Base-by-base conservation (phyloP, 768 basidiomycete species). In the Kwoniella shandongensis region DNA sequence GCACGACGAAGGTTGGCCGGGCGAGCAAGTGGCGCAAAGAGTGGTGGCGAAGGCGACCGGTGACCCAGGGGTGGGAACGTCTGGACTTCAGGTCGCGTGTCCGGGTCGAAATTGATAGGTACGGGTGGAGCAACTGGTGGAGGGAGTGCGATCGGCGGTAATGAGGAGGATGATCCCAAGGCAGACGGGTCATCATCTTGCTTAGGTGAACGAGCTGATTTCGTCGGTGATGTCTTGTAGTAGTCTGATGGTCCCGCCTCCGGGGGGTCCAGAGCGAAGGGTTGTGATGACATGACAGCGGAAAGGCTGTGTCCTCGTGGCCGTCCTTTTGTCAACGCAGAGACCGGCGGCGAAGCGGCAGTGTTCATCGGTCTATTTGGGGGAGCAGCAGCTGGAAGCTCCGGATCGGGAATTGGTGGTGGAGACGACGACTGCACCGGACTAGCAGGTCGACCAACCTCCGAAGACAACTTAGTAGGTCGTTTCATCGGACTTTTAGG, bases 1-100 rank as follows among this genome's bases (percentile, higher is more conserved):
- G 70, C 65, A 15, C 70, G 57, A 3, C 71, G 61, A 12, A 69
- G 51, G 8, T 27, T 32, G 3, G 57, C 58, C 1, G 67, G 70
- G 1, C 70, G 56, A 25, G 69, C 63, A 12, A 63, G 48, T n/a
- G 69, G 66, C 7, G 52, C 52, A 41, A 62, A 66, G 1, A 62
- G 50, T 0, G 64, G 64, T 26, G 61, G 59, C 1, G 64, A 62
- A 3, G 56, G 51, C 2, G 55, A 38, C 13, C 22, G 49, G 29
- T 25, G 18, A 49, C 55, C 13, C 46, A 20, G 13, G n/a, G 25
- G 35, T 36, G 50, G 32, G 13, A 32, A 38, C 50, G 11, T n/a
- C 50, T 42, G 40, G 6, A 42, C 8, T 6, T 32, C 40, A 5
- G 40, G 22, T 8, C 40, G 17, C 40, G n/a, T 7, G n/a, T 17